Base-by-base conservation (phyloP, 2,329 filamentous ascomycete genomes). In the Sarocladium brachiariae region DNA sequence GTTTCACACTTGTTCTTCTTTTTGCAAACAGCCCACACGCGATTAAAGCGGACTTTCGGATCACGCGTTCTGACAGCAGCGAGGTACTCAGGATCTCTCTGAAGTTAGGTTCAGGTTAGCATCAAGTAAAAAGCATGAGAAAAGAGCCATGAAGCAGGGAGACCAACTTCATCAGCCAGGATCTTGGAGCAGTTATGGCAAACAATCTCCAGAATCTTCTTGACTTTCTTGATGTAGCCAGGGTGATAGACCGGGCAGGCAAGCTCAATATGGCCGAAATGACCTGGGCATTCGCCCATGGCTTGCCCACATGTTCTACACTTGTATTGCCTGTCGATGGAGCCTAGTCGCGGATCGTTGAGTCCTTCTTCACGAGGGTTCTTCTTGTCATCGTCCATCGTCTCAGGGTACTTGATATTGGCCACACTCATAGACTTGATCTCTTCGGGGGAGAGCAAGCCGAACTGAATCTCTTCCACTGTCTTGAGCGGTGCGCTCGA, bases 161-260 rank as follows among this genome's bases (percentile, higher is more conserved):
- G 76, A 95, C 92, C 89, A 85, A 97, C 92, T 85, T 89, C 88
- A 81, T 97, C 91, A 73, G 90, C 86, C 77, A 96, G 82, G 66
- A 97, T 89, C 77, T 93, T 95, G 73, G 91, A 92, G 78, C 95
- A 99, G 71, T 95, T 96, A 75, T 96, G 91, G 80, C 95, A 99
- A 70, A 99, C 91, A 61, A 91, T 93, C 79, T 99, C 95, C 69
- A 99, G 77, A 62, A 99, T 83, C 78, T 97, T 99, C 79, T 99
- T 99, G 72, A 96, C 91, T 76, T 97, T 97, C 70, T 89, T 95
- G 74, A 99, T 87, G 72, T 96, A 99, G 63, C 93, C 93, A 75
- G 77, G 73, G 61, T 99, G 93, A 70, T 87, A 99, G 61, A 99
- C 93, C 51, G 95, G 93, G 65, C 89, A 91, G 37, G 93, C 91